These are phyloP conservation scores for Calocybe gambosa DNA, from an alignment of 1,284 basidiomycete species.

Conservation along the genomic window DNA sequence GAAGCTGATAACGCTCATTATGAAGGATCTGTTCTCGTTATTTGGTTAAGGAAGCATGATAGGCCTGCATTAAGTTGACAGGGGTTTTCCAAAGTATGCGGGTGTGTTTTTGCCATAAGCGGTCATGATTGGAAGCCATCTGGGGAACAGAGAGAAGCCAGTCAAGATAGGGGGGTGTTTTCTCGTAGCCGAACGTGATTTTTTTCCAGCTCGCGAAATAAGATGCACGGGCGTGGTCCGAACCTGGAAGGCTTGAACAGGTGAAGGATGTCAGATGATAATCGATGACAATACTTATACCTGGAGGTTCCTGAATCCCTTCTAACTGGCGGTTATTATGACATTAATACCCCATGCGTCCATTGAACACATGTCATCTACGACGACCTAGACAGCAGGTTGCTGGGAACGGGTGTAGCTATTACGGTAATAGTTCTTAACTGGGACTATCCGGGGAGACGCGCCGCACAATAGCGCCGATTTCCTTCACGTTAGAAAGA, in stretches of 20 bases:
- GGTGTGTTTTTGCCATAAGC: constrained; percentile 73
- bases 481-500: constrained; percentile 77
- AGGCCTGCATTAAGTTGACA: constrained; percentile 94
- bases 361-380: constrained; percentile 95
- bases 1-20: constrained; percentile 76
- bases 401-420: too few species aligned
- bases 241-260: constrained; percentile 52
- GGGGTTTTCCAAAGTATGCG: constrained; percentile 90
- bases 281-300: constrained; percentile 82
- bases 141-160: constrained; percentile 19
- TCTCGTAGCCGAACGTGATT: constrained; percentile 40
- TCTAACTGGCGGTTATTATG: constrained; percentile 88
- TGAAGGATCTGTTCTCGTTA: constrained; percentile 54
- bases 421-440: too few species aligned
- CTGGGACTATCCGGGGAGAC: constrained; percentile 86
- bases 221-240: constrained; percentile 68
- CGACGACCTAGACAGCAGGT: constrained; percentile 46
- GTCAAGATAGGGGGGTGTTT: not conserved
- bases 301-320: constrained; percentile 95
- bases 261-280: constrained; percentile 25
- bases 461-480: constrained; percentile 72
- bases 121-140: constrained; percentile 92
- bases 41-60: constrained; percentile 77
- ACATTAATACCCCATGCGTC: constrained; percentile 94
- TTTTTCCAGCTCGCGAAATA: constrained; percentile 93